Evolutionary conservation across 169 alveolate species (phyloP), one percentile per base, ranked within the genome.

Genomic region (Plasmodium vivax): DNA sequence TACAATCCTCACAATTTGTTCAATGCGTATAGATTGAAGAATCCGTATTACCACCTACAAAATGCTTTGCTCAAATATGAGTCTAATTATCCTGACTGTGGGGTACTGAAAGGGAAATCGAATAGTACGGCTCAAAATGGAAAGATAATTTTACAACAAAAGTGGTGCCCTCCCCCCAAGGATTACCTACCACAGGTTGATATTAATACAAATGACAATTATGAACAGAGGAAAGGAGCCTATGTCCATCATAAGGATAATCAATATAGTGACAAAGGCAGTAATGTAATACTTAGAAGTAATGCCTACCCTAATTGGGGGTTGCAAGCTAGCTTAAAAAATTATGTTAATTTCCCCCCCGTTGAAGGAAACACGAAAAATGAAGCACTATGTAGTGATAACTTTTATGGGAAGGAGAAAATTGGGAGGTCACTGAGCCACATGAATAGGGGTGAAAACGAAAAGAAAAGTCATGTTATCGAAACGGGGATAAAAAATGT

Each of bases 351-450:
- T n/a, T 47, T 12, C 12, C 34, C 16, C 27, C 27, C 85, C 56
- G 19, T 47, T 51, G 27, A 16, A 27, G 10, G 10, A 30, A 54
- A 5, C 43, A 75, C 14, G 45, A 85, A 73, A n/a, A 38, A 36
- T 45, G 41, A 85, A 12, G 41, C 75, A 30, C 38, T 47, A 38
- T 10, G 41, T 30, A 74, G 79, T 54, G 23, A 73, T 47, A 73
- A 74, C 12, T 19, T 47, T 47, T 30, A 30, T 3, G 56, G 36
- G 23, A 75, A 74, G n/a, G 62, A 6, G 38, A 85, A 85, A 62
- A 32, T 47, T 6, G 85, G 84, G 16, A 74, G 84, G 62, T 85
- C 93, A 16, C 0, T 85, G 41, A 85, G 81, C 23, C 83, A 84
- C 14, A 47, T 54, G 68, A 73, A 73, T 73, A 2, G 30, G 23